These are phyloP conservation scores for Urostyla sp. DNA, from an alignment of 73 alveolate genomes.

Conservation along the genomic window DNA sequence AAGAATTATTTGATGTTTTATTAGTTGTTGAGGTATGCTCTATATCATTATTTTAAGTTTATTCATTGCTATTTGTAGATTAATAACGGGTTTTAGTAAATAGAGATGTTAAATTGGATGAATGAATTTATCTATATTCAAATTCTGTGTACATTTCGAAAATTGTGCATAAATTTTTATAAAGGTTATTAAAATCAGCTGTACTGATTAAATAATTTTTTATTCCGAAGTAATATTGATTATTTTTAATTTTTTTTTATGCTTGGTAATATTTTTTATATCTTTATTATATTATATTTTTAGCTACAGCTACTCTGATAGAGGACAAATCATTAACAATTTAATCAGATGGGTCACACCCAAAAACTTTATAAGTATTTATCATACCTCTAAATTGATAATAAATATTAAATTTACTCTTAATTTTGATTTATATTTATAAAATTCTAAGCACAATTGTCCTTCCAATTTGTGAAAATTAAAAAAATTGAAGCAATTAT, in stretches of 20 bases:
- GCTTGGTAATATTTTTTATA: not conserved
- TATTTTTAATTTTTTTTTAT: not conserved
- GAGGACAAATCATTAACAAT: slow-evolving; percentile 64
- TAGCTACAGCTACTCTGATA: slow-evolving; percentile 48
- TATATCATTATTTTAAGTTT: not conserved
- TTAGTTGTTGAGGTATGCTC: not conserved
- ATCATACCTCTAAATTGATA: slow-evolving; percentile 21
- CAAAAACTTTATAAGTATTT: slow-evolving; percentile 66
- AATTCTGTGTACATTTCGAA: slow-evolving; percentile 19
- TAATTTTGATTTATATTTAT: not conserved
- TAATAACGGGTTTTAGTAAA: not conserved
- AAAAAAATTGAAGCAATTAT: slow-evolving; percentile 10
- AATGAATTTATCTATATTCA: slow-evolving; percentile 11
- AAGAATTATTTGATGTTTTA: not conserved
- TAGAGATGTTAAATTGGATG: not conserved
- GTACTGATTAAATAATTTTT: not conserved
- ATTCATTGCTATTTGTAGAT: not conserved
- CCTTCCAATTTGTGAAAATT: slow-evolving; percentile 59
- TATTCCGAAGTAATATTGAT: not conserved
- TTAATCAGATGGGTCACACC: slow-evolving; percentile 66
- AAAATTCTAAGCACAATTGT: slow-evolving; percentile 7
- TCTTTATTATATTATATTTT: not conserved
- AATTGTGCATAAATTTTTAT: not conserved
- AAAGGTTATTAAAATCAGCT: not conserved
- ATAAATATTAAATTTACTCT: slow-evolving; percentile 4